These are phyloP conservation scores for Leptomonas pyrrhocoris DNA, from an alignment of 208 protist species.

Conservation along the genomic window DNA sequence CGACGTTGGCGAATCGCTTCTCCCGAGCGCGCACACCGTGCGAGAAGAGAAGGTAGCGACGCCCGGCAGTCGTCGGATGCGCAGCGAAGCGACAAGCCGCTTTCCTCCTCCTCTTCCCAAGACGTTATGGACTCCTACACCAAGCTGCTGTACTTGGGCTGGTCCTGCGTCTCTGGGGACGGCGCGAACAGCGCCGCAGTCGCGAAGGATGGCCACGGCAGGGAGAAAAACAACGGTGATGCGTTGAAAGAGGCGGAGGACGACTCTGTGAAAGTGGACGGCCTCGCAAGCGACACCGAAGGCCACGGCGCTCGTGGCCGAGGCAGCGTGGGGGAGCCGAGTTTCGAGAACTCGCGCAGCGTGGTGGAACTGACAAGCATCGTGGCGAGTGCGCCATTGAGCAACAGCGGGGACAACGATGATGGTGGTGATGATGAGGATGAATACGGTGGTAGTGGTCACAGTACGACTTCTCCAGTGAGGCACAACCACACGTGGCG, in stretches of 20 bases:
- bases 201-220: not conserved
- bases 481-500: not conserved
- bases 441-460: no score
- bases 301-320: not conserved
- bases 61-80: not conserved
- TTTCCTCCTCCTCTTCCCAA: not conserved
- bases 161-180: not conserved
- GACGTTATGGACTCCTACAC: not conserved
- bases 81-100: not conserved
- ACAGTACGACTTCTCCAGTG: not conserved
- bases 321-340: no score
- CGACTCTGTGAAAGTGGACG: not conserved
- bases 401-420: not conserved
- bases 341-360: not conserved
- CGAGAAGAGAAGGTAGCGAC: not conserved
- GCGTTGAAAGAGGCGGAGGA: not conserved
- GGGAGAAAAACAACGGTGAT: not conserved
- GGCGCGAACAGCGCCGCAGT: not conserved
- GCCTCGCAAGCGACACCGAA: not conserved
- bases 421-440: not conserved
- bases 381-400: not conserved
- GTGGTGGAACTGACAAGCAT: not conserved
- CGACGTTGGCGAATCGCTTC: not conserved
- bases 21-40: not conserved
- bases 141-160: not conserved